phyloP scores from a whole-genome alignment of 2,329 filamentous ascomycete genomes.

The Fusarium anthophilum region DNA sequence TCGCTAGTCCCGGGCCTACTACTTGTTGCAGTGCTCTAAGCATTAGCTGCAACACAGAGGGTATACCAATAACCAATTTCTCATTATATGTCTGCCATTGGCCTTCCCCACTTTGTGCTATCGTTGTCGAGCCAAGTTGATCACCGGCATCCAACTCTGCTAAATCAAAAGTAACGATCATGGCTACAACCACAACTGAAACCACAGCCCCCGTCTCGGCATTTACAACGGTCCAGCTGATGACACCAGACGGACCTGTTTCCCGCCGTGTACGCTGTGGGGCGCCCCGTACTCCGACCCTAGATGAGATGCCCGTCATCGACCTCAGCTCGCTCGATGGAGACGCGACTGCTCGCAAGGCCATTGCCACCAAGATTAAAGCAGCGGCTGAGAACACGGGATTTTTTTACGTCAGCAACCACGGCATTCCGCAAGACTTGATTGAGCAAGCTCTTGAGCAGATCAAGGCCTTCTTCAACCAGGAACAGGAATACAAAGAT shows the following conservation, averaged over 20 bases:
- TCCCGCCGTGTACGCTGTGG: conserved; percentile 8
- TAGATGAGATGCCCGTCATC: conserved; percentile 2
- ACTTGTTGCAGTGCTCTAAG: accelerated
- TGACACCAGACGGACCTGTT: conserved; percentile 5
- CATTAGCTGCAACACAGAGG: too few species aligned
- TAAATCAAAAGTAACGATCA: not conserved
- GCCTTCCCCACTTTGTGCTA: not conserved
- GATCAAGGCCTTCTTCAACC: not conserved
- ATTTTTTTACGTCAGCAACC: not conserved
- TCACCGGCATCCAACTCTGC: accelerated
- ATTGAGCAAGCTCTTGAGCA: not conserved
- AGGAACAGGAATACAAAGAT: not conserved
- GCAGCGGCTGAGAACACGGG: not conserved
- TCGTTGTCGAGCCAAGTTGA: accelerated
- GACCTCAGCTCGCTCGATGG: not conserved
- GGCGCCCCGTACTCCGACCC: conserved; percentile 3
- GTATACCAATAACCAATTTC: too few species aligned
- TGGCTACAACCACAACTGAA: not conserved
- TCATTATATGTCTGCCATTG: too few species aligned
- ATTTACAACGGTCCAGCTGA: conserved; percentile 3
- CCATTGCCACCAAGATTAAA: not conserved
- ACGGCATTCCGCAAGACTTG: not conserved
- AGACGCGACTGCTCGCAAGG: not conserved
- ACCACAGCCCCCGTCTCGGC: not conserved
- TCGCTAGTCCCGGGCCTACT: accelerated